Base-by-base conservation (phyloP, 495 filamentous ascomycete genomes). In the Penicillium alfredii region DNA sequence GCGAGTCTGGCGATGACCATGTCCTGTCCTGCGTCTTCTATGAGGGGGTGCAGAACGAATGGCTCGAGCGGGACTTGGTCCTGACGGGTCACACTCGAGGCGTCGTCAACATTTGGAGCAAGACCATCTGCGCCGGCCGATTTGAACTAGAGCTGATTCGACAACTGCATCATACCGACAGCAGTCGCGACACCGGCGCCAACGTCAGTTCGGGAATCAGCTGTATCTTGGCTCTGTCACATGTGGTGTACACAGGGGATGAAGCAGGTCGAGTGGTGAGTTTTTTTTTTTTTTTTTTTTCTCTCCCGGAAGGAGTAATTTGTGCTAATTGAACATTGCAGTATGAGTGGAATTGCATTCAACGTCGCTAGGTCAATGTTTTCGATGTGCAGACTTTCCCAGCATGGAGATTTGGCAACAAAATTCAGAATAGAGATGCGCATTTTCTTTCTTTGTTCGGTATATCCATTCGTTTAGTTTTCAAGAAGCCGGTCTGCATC, bases 311-410 rank as follows among this genome's bases (percentile, higher is more conserved):
- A n/a, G n/a, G n/a, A n/a, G n/a, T n/a, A n/a, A n/a, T n/a, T n/a
- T n/a, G n/a, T n/a, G n/a, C 16, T 4, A 12, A 28, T 14, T 21
- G 28, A 29, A 25, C 33, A 25, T 37, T 13, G 16, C 9, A 90
- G 85, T 92, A 87, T 57, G 85, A 94, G 62, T 94, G 87, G 87
- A 84, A 85, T 48, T 78, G 86, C 53, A 74, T 90, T n/a, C 82
- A 84, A 49, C 63, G 80, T 38, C 63, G 55, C 24, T 68, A 45
- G 56, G 30, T 15, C 14, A 24, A 24, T 9, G 16, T 21, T 17
- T n/a, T 14, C 3, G 21, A 21, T 30, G n/a, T n/a, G n/a, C n/a
- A n/a, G n/a, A n/a, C n/a, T n/a, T n/a, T n/a, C n/a, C n/a, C n/a
- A n/a, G n/a, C n/a, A n/a, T n/a, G n/a, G n/a, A n/a, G n/a, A n/a